Evolutionary conservation across 176 grass and related monocot species (phyloP), one percentile per base, ranked within the genome.

Genomic region (Chrysopogon serrulatus): DNA sequence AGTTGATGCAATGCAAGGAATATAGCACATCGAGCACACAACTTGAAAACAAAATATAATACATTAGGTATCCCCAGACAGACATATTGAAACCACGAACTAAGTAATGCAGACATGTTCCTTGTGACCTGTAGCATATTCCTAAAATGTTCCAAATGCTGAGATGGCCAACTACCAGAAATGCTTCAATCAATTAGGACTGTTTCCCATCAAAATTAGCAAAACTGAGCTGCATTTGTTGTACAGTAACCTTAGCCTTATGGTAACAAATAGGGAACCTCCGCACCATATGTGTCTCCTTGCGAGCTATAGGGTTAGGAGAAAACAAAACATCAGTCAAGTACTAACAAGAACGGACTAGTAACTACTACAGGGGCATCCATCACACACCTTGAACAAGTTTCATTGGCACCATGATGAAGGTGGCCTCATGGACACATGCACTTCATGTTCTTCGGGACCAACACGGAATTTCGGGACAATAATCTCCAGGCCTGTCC

Each of bases 381-480:
- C 7, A 82, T 66, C 61, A 83, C 84, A 79, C 75, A 87, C 89
- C 89, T 90, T 85, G 32, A 75, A 83, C 78, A 79, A 60, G 49
- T 78, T 64, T 90, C 82, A 82, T 63, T 91, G 83, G 81, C 78
- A 89, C 92, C 95, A 90, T 51, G 95, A 86, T 5, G 85, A 90
- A 60, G 95, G 84, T 32, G 95, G 86, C 77, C 88, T 90, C 90
- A 98, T 91, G 54, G 90, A 95, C 28, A 98, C 95, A 90, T 49
- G 92, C 65, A 98, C 95, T 81, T 98, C 95, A 88, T 98, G 95
- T 87, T 98, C 95, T 89, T 98, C 95, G 37, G 92, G 92, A n/a
- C 88, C 95, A 83, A 92, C 78, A 42, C 90, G 86, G 73, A 86
- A 74, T 69, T 98, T 98, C 47, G 95, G 95, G 17, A 98, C 90